Percentiles rank a stretch among this genome's conserved stretches.
These are phyloP conservation scores for Verruconis gallopava DNA, from an alignment of 2,329 filamentous ascomycete genomes.

Conservation along the genomic window DNA sequence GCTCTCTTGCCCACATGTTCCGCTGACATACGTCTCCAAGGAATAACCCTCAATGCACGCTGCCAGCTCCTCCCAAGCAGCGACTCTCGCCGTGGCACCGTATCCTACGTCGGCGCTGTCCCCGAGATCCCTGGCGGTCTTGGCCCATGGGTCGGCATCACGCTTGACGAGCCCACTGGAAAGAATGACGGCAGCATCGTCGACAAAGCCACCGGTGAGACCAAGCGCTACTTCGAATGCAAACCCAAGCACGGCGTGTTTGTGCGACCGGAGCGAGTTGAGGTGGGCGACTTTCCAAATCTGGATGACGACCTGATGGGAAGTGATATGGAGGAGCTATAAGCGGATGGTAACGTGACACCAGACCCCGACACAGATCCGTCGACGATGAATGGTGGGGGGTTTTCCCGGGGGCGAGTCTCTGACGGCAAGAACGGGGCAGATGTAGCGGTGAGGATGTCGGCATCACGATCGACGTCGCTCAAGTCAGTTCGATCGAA, in stretches of 20 bases:
- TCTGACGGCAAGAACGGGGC: no score
- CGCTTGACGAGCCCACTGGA: constrained; percentile 64
- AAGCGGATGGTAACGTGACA: constrained; percentile 30
- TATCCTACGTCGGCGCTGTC: constrained; percentile 61
- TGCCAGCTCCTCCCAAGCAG: constrained; percentile 42
- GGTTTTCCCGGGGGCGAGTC: not conserved
- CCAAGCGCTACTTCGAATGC: constrained; percentile 58
- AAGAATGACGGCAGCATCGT: constrained; percentile 72
- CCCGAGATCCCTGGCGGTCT: constrained; percentile 49
- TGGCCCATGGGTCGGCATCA: constrained; percentile 55
- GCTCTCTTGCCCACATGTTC: no score
- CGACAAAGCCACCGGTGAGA: constrained; percentile 20
- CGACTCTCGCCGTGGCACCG: constrained; percentile 54
- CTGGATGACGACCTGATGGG: constrained; percentile 32
- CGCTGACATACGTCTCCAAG: constrained; percentile 2
- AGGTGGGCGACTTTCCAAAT: constrained; percentile 58
- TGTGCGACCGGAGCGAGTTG: constrained; percentile 64
- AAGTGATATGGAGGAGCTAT: constrained; percentile 65
- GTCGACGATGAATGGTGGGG: not conserved
- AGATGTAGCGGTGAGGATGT: constrained; percentile 3
- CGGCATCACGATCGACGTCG: no score
- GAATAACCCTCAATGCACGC: constrained; percentile 29
- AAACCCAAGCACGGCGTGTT: constrained; percentile 60
- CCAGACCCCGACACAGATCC: not conserved
- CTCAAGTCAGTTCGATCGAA: no score